Base-by-base conservation (phyloP, 176 grass and related monocot genomes). In the Triticum urartu region DNA sequence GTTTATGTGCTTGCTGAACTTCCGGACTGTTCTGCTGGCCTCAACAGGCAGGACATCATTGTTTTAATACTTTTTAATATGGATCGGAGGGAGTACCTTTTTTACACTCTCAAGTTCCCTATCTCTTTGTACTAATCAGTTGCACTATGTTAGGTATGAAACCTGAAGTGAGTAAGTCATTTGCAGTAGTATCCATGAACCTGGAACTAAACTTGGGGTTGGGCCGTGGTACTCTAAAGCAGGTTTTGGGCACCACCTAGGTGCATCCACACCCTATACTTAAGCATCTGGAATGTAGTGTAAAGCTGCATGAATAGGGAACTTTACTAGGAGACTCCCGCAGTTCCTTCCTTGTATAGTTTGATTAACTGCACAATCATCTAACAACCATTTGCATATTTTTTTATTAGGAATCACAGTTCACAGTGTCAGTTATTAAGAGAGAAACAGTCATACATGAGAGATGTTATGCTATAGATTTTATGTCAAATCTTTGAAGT, bases 1-100 rank as follows among this genome's bases (percentile, higher is more conserved):
- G 50, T 79, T 82, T 82, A 39, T 68, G 79, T 79, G 86, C 83
- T 88, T 77, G 91, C 86, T 47, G 86, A 70, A 79, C 88, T 88
- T 34, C 45, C 47, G 86, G 91, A 70, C 5, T 24, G 82, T 93
- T 89, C 62, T 70, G 86, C 91, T 69, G 50, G 74, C 83, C 82
- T 79, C 81, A 86, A 45, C 60, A 80, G 67, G 70, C 83, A 80
- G 83, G 62, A 93, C 47, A 93, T 90, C 6, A 45, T 54, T 34
- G 4, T 4, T 79, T 63, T 1, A 50, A 28, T 38, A 39, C 5
- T 28, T 34, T 85, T 22, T 9, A 45, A 45, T 45, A 45, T 4
- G 43, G 43, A 45, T 45, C 43, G 43, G 43, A 45, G 3, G 43
- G 43, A 45, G 34, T 38, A 39, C 8, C 36, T 34, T 73, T 85